Conservation (phyloP, 163 green algal genomes). For the Scenedesmus sp. region DNA sequence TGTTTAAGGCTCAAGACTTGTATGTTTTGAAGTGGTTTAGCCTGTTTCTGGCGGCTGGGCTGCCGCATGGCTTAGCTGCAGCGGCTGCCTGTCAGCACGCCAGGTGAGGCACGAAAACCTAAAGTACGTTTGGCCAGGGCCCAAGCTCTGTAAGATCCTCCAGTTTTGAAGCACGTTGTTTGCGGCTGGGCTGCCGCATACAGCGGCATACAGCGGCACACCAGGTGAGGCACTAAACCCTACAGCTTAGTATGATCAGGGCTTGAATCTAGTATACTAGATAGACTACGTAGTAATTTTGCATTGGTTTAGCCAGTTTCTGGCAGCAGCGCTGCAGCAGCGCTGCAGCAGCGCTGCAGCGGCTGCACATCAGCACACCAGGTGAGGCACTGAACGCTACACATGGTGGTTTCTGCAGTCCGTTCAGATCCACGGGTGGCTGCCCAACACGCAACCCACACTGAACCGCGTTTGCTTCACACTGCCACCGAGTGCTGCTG, state of each 20-base stretch:
- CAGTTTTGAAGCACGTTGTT: too few species aligned
- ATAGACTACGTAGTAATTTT: too few species aligned
- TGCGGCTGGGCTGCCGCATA: too few species aligned
- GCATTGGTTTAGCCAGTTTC: background rate
- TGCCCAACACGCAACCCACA: too few species aligned
- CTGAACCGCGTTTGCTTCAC: too few species aligned
- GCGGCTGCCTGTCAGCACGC: background rate
- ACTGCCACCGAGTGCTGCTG: too few species aligned
- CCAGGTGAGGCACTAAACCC: too few species aligned
- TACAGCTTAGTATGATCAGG: background rate
- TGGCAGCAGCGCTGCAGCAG: background rate
- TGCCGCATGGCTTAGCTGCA: conserved; percentile 6
- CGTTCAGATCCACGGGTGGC: too few species aligned
- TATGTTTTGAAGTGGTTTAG: too few species aligned
- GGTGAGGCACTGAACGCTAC: background rate
- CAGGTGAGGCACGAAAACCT: background rate
- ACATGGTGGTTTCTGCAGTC: too few species aligned
- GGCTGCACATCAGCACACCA: background rate
- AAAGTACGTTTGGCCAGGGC: too few species aligned
- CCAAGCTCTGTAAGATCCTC: background rate
- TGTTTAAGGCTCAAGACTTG: background rate
- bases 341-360: background rate
- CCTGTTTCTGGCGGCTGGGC: background rate
- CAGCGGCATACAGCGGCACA: background rate
- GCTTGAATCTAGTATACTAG: too few species aligned